Base-by-base conservation (phyloP, 441 rosid genomes). In the Adansonia rubrostipa region DNA sequence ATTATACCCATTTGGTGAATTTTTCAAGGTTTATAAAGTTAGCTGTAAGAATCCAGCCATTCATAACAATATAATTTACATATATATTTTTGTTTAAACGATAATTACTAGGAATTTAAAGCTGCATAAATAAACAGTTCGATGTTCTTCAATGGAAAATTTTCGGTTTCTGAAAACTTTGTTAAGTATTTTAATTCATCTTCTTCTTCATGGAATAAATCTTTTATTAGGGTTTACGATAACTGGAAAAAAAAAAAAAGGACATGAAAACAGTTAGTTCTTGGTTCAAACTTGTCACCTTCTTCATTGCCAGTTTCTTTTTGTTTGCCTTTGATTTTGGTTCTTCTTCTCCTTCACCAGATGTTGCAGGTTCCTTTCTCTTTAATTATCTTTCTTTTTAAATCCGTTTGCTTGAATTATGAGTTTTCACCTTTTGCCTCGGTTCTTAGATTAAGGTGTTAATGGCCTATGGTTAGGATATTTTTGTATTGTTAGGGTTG, bases 181-280 rank as follows among this genome's bases (percentile, higher is more conserved):
- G 0, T 1, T 63, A 48, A 17, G 6, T 6, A 51, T 62, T 47
- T 58, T 58, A 9, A 17, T 33, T 24, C 53, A 73, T 51, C 56
- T 24, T 24, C 28, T 36, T 14, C 8, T 28, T 42, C 67, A 28
- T 13, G 67, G 17, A 24, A 42, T 28, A 62, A 24, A 62, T 33
- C 67, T 28, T 28, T 24, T 0, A 5, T 24, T 24, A 28, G 47
- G 50, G 51, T 50, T 17, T 54, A 44, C 2, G 47, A 56, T 71
- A 9, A 3, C 28, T 33, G 4, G 61, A 28, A 28, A 28, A 28
- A 0, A 54, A 13, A 48, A 62, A 11, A 42, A 57, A 47, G 67
- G 80, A 56, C 48, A 85, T 85, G 88, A 77, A n/a, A 56, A 66
- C 63, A 54, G 42, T 44, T 44, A 33, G 60, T 68, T 45, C 9